Evolutionary conservation across 352 stramenopile species (phyloP).

Genomic region (Globisporangium perplexum): DNA sequence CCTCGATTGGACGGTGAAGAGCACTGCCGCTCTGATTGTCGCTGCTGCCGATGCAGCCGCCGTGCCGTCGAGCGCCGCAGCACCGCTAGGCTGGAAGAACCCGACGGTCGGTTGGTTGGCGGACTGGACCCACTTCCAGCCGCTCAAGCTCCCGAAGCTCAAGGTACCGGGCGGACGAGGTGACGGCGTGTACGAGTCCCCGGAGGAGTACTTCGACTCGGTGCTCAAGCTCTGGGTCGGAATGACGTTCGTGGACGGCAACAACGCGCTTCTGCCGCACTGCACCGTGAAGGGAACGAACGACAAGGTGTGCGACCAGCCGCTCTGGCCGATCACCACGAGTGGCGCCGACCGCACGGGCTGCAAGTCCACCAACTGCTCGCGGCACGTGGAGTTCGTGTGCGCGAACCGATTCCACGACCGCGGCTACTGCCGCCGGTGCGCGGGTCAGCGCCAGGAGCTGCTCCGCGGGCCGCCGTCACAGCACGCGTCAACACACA

Average conservation of each 20-base stretch:
- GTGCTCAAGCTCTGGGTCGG: conserved; percentile 75
- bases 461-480: conserved; percentile 48
- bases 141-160: conserved; percentile 60
- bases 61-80: background rate
- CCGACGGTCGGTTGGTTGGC: conserved; percentile 69
- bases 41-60: background rate
- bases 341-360: conserved; percentile 5
- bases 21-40: background rate
- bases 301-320: conserved; percentile 61
- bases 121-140: conserved; percentile 68
- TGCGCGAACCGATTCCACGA: conserved; percentile 52
- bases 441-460: conserved; percentile 41
- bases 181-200: conserved; percentile 63
- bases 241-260: conserved; percentile 86
- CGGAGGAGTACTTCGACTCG: conserved; percentile 73
- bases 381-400: conserved; percentile 42
- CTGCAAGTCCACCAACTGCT: conserved; percentile 54
- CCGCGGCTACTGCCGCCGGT: conserved; percentile 56
- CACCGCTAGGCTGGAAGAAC: conserved; percentile 40
- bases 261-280: conserved; percentile 73
- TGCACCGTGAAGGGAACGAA: conserved; percentile 41
- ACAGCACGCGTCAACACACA: conserved; percentile 64
- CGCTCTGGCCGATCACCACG: conserved; percentile 48
- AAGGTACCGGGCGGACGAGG: conserved; percentile 39
- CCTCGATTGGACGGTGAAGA: conserved; percentile 65